Base-by-base conservation (phyloP, 306 rosid species). In the Quercus ilex region DNA sequence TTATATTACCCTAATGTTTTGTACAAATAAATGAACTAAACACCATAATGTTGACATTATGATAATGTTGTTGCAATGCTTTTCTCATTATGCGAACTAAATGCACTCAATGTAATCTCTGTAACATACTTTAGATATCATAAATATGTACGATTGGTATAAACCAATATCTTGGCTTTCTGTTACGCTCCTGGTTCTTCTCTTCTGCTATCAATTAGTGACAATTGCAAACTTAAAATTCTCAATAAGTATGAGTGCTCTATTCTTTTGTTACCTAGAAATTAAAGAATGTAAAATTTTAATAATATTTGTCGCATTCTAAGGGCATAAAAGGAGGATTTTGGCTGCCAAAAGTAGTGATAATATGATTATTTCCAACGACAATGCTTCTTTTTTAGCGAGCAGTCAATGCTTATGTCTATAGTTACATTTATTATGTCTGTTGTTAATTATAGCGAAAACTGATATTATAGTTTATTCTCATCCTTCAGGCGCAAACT, bases 401-500 rank as follows among this genome's bases (percentile, higher is more conserved):
- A 43, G 63, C 33, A 58, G 60, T 46, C 43, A 57, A 43, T 65
- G 18, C 74, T 21, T 30, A 65, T 53, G 26, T 5, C 13, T n/a
- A 2, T 49, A 30, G 46, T 12, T 67, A 67, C 23, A 33, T 15
- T 43, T 67, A 67, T 35, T 18, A 19, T 68, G 53, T 17, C 30
- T 19, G 57, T 71, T 21, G n/a, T 81, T 58, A 55, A 25, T 55
- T 53, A n/a, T 59, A 53, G n/a, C 12, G 25, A 68, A 19, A 71
- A 18, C 14, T 74, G 41, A 51, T 46, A 20, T 55, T 77, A 11
- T 12, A 31, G 23, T 31, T 21, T 71, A 53, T 79, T 23, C 25
- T 26, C 28, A 31, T 53, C 62, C 17, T 79, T 78, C 86, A 87
- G 90, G 80, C 43, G 64, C 78, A 82, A 79, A 81, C 74, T 78